These are phyloP conservation scores for Metschnikowia rubicola DNA, from an alignment of 805 yeast species.

Conservation along the genomic window DNA sequence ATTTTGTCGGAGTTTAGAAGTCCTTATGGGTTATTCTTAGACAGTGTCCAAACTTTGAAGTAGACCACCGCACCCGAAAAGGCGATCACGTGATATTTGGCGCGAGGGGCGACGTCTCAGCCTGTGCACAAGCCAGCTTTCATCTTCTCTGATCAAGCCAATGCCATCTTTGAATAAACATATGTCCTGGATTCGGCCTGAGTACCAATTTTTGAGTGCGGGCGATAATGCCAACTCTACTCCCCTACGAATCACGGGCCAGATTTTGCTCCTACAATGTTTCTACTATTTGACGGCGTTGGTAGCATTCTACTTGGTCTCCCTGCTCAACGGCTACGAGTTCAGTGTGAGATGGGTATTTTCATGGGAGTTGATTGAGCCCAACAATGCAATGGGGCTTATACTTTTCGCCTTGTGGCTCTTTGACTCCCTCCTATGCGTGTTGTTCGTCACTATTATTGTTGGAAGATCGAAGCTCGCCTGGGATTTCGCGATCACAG, in stretches of 20 bases:
- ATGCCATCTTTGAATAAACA: background rate
- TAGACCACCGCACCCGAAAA: too few relatives aligned
- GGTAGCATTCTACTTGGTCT: conserved; percentile 59
- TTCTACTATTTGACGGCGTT: conserved; percentile 76
- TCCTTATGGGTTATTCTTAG: too few relatives aligned
- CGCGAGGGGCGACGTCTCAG: background rate
- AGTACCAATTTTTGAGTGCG: conserved; percentile 9
- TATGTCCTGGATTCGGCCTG: conserved; percentile 9
- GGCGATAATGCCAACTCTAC: conserved; percentile 7
- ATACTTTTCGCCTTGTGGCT: conserved; percentile 76
- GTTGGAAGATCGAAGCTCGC: conserved; percentile 93
- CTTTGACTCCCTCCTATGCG: conserved; percentile 77
- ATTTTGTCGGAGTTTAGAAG: too few relatives aligned
- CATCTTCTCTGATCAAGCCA: background rate
- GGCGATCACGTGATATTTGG: background rate
- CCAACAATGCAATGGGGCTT: conserved; percentile 78
- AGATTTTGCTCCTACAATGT: conserved; percentile 73
- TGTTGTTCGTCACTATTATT: conserved; percentile 75
- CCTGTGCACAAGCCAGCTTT: too few relatives aligned
- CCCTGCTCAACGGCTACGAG: conserved; percentile 67
- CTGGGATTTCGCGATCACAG: conserved; percentile 94
- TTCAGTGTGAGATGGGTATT: conserved; percentile 70
- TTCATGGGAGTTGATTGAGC: conserved; percentile 71
- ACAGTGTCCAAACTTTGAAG: too few relatives aligned
- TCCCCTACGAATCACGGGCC: conserved; percentile 35